These are phyloP conservation scores for Fusarium sp. DNA, from an alignment of 2,329 filamentous ascomycete genomes.

Conservation along the genomic window DNA sequence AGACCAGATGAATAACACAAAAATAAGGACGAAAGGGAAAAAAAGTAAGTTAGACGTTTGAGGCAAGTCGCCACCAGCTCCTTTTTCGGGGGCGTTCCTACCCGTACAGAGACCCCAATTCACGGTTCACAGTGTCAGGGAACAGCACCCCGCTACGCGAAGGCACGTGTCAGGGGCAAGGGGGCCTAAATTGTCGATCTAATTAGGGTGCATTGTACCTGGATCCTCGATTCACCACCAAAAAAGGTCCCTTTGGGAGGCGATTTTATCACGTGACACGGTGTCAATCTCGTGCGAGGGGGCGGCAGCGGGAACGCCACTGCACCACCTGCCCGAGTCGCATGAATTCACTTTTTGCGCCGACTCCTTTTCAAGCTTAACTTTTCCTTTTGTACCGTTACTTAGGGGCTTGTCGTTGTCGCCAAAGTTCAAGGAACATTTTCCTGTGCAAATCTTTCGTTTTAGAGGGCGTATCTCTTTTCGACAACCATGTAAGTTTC, in stretches of 20 bases:
- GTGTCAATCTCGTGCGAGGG: constrained; percentile 48
- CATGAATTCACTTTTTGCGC: constrained; percentile 37
- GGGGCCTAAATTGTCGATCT: constrained; percentile 31
- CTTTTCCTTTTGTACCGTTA: constrained; percentile 12
- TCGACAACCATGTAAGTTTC: constrained; percentile 30
- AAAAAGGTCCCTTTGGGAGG: constrained; percentile 1
- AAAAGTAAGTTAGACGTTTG: constrained; percentile 20
- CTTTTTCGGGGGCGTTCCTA: constrained; percentile 37
- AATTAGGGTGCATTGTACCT: constrained; percentile 36
- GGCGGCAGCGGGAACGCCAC: constrained; percentile 39
- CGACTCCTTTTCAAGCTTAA: constrained; percentile 24
- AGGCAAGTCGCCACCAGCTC: constrained; percentile 47
- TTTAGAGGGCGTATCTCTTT: not conserved
- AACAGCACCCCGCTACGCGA: constrained; percentile 50
- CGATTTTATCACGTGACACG: constrained; percentile 50
- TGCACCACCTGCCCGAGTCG: constrained; percentile 18
- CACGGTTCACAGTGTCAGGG: constrained; percentile 49
- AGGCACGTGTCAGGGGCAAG: constrained; percentile 47
- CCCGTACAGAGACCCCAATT: constrained; percentile 37
- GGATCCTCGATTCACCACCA: constrained; percentile 18
- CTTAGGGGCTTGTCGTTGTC: constrained; percentile 10
- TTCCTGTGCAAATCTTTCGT: not conserved
- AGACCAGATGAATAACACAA: constrained; percentile 15
- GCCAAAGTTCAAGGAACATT: constrained; percentile 6
- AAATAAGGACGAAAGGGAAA: constrained; percentile 19